Percentiles rank a stretch among this genome's conserved stretches.
These are phyloP conservation scores for Daldinia bambusicola DNA, from an alignment of 495 filamentous ascomycete species.

Conservation along the genomic window DNA sequence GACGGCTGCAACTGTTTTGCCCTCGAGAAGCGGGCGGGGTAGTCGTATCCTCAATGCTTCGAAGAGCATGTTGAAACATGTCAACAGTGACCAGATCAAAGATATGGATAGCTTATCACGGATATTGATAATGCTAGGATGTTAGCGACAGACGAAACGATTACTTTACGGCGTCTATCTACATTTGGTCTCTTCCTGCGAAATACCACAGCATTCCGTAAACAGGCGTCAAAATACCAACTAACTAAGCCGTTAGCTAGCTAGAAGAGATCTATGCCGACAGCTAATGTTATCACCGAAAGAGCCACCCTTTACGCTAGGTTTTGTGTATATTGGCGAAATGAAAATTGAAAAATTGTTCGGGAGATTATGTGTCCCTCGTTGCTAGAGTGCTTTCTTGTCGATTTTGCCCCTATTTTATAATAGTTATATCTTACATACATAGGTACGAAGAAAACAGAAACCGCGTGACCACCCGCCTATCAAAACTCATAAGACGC, in stretches of 20 bases:
- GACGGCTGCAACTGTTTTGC: slow-evolving; percentile 13
- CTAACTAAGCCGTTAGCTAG: background rate
- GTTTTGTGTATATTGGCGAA: background rate
- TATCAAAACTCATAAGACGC: background rate
- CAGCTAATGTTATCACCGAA: background rate
- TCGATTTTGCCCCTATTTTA: background rate
- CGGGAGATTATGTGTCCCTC: background rate
- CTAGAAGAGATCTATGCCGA: background rate
- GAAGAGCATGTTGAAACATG: slow-evolving; percentile 22
- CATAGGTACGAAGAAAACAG: background rate
- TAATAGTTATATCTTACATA: background rate
- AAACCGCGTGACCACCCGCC: background rate
- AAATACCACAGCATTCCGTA: background rate
- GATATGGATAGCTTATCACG: slow-evolving; percentile 18
- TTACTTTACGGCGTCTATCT: slow-evolving; percentile 7
- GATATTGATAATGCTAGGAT: slow-evolving; percentile 21
- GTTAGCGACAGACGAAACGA: slow-evolving; percentile 28
- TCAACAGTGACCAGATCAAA: slow-evolving; percentile 14
- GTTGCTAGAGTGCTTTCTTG: background rate
- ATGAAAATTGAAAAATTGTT: background rate
- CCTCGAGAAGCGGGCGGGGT: slow-evolving; percentile 5
- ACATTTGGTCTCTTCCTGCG: slow-evolving; percentile 25
- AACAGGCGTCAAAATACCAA: background rate
- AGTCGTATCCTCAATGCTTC: slow-evolving; percentile 8
- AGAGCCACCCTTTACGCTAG: background rate